Evolutionary conservation across 2,329 filamentous ascomycete genomes (phyloP).

Genomic region (Colletotrichum coccodes): DNA sequence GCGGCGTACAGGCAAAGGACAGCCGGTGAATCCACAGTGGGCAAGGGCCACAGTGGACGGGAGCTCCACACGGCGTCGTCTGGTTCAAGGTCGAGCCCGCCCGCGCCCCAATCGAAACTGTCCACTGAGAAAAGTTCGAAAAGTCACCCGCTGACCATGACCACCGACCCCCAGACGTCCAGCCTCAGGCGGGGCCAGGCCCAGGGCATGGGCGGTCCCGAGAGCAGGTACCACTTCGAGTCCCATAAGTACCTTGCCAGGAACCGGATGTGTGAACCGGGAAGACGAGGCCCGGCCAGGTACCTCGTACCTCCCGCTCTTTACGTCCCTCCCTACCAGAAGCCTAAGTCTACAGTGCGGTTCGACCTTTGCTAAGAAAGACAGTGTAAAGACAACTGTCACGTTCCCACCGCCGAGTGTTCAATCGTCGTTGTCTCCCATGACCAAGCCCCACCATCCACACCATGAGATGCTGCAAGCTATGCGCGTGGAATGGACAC

Average conservation of each 20-base stretch:
- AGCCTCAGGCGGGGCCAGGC: constrained; percentile 26
- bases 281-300: constrained; percentile 2
- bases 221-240: constrained; percentile 21
- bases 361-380: not conserved
- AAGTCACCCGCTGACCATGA: constrained; percentile 33
- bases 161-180: constrained; percentile 20
- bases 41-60: constrained; percentile 13
- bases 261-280: constrained; percentile 30
- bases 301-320: not conserved
- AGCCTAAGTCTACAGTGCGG: constrained; percentile 28
- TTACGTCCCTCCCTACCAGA: not conserved
- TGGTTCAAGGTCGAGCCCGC: constrained; percentile 29
- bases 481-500: constrained; percentile 19
- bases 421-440: not conserved
- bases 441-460: constrained; percentile 18
- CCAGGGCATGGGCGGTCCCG: constrained; percentile 1
- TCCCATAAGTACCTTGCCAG: constrained; percentile 25
- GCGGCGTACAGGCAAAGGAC: constrained; percentile 1
- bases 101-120: constrained; percentile 31
- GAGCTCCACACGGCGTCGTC: constrained; percentile 19
- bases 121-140: constrained; percentile 34
- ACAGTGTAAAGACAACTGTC: not conserved
- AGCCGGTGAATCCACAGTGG: constrained; percentile 17
- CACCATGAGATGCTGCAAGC: constrained; percentile 32
- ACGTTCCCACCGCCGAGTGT: not conserved